Evolutionary conservation across 148 eudicot genomes (phyloP).

Genomic region (Linanthus parryae): DNA sequence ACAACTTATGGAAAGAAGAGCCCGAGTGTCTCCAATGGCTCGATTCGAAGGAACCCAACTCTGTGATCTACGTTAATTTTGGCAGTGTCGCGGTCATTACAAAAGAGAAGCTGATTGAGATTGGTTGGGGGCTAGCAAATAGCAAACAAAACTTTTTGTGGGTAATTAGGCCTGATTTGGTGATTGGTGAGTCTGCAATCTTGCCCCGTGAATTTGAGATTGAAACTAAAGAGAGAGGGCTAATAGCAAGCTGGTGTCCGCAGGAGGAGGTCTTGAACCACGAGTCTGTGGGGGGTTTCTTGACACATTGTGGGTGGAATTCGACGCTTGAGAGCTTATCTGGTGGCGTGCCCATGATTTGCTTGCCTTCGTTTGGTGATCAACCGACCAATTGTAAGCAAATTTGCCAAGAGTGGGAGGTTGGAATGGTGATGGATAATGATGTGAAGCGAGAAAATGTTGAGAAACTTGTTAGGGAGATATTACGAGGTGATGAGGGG

Average conservation of each 20-base stretch:
- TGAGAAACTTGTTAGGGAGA: constrained; percentile 30
- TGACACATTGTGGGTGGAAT: constrained; percentile 11
- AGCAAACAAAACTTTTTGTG: constrained; percentile 44
- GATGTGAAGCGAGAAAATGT: constrained; percentile 38
- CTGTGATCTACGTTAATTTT: constrained; percentile 19
- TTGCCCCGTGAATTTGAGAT: constrained; percentile 9
- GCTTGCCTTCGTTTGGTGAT: constrained; percentile 61
- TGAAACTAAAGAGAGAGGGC: constrained; percentile 10
- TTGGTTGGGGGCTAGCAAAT: constrained; percentile 35
- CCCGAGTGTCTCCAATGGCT: constrained; percentile 28
- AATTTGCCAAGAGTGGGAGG: constrained; percentile 38
- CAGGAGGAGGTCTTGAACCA: constrained; percentile 14
- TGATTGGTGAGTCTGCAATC: not conserved
- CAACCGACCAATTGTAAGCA: constrained; percentile 44
- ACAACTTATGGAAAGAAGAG: constrained; percentile 19
- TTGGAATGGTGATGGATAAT: constrained; percentile 38
- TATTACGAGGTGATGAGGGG: constrained; percentile 49
- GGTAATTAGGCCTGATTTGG: constrained; percentile 43
- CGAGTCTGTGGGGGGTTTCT: constrained; percentile 3
- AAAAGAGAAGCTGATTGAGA: constrained; percentile 17
- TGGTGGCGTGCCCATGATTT: constrained; percentile 50
- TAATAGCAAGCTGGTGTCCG: constrained; percentile 11
- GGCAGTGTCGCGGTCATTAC: constrained; percentile 19
- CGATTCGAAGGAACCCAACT: constrained; percentile 23
- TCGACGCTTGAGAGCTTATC: constrained; percentile 34